These are phyloP conservation scores for Mortierella sp. DNA, from an alignment of 371 early-diverging fungal species.

Conservation along the genomic window DNA sequence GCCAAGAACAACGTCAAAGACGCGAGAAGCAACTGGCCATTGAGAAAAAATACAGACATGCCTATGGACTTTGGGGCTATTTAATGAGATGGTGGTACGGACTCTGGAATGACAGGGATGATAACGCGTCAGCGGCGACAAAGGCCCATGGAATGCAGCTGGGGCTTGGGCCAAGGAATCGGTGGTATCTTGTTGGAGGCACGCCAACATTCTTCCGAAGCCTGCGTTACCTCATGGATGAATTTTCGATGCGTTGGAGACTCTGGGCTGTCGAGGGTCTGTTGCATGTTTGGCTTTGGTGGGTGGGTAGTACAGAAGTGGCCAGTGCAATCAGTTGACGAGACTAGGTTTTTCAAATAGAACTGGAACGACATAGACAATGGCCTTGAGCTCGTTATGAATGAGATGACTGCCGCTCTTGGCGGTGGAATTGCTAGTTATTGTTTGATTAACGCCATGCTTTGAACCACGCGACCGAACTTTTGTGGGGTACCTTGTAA, in stretches of 20 bases:
- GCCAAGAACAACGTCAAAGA: conserved; percentile 25
- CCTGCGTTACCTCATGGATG: conserved; percentile 37
- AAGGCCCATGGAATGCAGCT: conserved; percentile 31
- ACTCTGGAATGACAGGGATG: conserved; percentile 29
- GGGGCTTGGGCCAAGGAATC: conserved; percentile 43
- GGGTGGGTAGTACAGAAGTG: conserved; percentile 38
- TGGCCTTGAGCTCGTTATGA: too few species aligned
- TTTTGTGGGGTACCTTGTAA: too few species aligned
- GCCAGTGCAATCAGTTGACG: conserved; percentile 28
- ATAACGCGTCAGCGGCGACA: conserved; percentile 39
- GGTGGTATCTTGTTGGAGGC: conserved; percentile 56
- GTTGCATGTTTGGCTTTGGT: conserved; percentile 43
- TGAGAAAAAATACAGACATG: too few species aligned
- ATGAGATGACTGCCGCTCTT: too few species aligned
- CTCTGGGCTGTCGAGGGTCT: conserved; percentile 39
- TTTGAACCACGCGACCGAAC: too few species aligned
- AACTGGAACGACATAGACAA: too few species aligned
- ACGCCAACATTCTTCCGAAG: conserved; percentile 50
- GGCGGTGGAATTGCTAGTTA: too few species aligned
- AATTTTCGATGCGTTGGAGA: conserved; percentile 44
- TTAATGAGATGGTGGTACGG: conserved; percentile 50
- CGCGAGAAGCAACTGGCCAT: conserved; percentile 21
- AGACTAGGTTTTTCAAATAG: too few species aligned
- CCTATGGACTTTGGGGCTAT: conserved; percentile 27
- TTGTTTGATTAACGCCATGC: too few species aligned